phyloP scores from a whole-genome alignment of 345 rosid genomes.

The Syzygium aromaticum region DNA sequence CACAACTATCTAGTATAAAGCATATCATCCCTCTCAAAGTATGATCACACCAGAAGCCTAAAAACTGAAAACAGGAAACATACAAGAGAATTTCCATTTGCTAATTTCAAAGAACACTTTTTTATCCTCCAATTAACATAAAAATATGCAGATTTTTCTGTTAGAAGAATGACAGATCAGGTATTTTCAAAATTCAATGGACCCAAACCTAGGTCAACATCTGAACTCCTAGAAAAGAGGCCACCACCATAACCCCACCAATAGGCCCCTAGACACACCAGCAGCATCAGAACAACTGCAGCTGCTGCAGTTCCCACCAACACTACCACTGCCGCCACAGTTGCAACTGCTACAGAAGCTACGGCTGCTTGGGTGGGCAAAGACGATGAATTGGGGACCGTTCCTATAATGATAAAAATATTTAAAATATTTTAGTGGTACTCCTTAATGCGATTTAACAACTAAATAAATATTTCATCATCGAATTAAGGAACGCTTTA shows the following conservation, averaged over 20 bases:
- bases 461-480: neutral
- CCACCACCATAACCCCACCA: slow-evolving; percentile 79
- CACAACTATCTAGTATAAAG: neutral
- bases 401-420: slow-evolving; percentile 83
- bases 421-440: slow-evolving; percentile 18
- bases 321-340: slow-evolving; percentile 68
- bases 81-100: neutral
- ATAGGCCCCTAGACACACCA: slow-evolving; percentile 68
- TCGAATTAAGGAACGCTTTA: neutral
- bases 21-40: neutral
- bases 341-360: slow-evolving; percentile 62
- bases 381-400: slow-evolving; percentile 69
- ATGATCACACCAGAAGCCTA: neutral
- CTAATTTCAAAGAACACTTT: neutral
- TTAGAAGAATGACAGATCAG: neutral
- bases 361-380: slow-evolving; percentile 75
- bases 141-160: neutral
- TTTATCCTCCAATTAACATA: neutral
- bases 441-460: neutral
- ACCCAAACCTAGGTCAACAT: slow-evolving; percentile 55
- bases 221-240: slow-evolving; percentile 52
- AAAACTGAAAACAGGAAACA: neutral
- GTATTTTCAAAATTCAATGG: slow-evolving; percentile 8
- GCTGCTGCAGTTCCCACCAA: slow-evolving; percentile 59
- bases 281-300: slow-evolving; percentile 57